phyloP scores from a whole-genome alignment of 2,329 filamentous ascomycete genomes.

The Alternaria metachromatica region DNA sequence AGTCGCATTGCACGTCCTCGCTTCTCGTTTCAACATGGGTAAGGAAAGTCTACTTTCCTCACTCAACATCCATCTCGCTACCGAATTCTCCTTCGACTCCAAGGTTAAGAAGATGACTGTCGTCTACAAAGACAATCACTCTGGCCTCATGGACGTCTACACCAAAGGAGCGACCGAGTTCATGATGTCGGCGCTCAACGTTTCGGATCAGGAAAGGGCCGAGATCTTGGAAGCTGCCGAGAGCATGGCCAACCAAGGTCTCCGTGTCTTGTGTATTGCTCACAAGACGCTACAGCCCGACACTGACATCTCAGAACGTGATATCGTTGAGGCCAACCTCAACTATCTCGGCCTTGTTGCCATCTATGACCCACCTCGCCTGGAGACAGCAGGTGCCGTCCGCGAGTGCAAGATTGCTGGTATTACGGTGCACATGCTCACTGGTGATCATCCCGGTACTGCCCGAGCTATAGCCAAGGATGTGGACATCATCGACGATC shows the following conservation, averaged over 20 bases:
- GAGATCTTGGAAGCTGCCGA: constrained; percentile 24
- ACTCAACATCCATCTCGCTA: constrained; percentile 39
- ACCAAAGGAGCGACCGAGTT: constrained; percentile 50
- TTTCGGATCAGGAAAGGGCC: constrained; percentile 37
- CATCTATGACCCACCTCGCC: constrained; percentile 84
- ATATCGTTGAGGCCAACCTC: constrained; percentile 70
- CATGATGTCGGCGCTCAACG: constrained; percentile 41
- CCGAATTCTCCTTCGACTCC: constrained; percentile 51
- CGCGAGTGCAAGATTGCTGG: constrained; percentile 54
- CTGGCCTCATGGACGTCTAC: constrained; percentile 42
- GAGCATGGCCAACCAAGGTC: constrained; percentile 47
- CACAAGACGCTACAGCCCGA: constrained; percentile 41
- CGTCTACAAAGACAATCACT: constrained; percentile 43
- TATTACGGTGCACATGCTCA: constrained; percentile 59
- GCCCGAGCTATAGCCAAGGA: constrained; percentile 56
- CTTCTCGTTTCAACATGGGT: constrained; percentile 48
- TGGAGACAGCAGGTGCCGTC: constrained; percentile 71
- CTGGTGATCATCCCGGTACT: constrained; percentile 56
- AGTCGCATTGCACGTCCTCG: constrained; percentile 50
- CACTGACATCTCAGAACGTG: constrained; percentile 55
- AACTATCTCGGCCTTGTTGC: constrained; percentile 81
- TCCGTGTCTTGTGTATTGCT: constrained; percentile 48
- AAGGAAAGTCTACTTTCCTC: constrained; percentile 37
- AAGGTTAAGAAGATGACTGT: constrained; percentile 52
- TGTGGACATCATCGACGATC: constrained; percentile 51